Conservation (phyloP, 495 filamentous ascomycete species). For the Podospora australis region DNA sequence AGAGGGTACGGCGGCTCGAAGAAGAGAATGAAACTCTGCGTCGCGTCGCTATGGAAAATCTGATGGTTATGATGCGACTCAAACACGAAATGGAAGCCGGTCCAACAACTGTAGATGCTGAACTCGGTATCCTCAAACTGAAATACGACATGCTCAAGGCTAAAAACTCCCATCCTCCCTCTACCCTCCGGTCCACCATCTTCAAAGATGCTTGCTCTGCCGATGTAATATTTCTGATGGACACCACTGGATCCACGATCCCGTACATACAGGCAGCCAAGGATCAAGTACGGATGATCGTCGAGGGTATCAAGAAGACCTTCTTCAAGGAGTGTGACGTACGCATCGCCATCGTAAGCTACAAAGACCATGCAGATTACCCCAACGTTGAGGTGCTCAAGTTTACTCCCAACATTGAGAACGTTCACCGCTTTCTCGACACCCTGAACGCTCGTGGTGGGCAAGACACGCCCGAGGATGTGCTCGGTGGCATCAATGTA, state of each 20-base stretch:
- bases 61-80: too few relatives aligned
- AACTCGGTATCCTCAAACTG: too few relatives aligned
- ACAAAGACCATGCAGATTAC: constrained; percentile 30
- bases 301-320: constrained; percentile 25
- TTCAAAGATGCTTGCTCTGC: constrained; percentile 31
- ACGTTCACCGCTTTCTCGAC: constrained; percentile 21
- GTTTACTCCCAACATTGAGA: constrained; percentile 23
- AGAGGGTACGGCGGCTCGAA: too few relatives aligned
- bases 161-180: too few relatives aligned
- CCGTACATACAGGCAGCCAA: constrained; percentile 30
- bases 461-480: constrained; percentile 28
- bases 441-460: constrained; percentile 20
- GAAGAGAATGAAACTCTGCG: too few relatives aligned
- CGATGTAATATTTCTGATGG: constrained; percentile 35
- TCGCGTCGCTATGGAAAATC: too few relatives aligned
- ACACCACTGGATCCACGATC: constrained; percentile 31
- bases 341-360: constrained; percentile 36
- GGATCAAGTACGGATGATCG: constrained; percentile 28
- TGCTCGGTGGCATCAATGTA: constrained; percentile 25
- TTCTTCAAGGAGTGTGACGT: constrained; percentile 35
- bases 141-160: too few relatives aligned
- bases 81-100: too few relatives aligned
- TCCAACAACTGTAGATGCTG: too few relatives aligned
- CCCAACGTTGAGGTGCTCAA: constrained; percentile 31
- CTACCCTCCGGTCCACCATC: too few relatives aligned